Percentiles rank a stretch among this genome's conserved stretches.
Conservation (phyloP, 345 rosid species). For the Hibiscus tridactylites region DNA sequence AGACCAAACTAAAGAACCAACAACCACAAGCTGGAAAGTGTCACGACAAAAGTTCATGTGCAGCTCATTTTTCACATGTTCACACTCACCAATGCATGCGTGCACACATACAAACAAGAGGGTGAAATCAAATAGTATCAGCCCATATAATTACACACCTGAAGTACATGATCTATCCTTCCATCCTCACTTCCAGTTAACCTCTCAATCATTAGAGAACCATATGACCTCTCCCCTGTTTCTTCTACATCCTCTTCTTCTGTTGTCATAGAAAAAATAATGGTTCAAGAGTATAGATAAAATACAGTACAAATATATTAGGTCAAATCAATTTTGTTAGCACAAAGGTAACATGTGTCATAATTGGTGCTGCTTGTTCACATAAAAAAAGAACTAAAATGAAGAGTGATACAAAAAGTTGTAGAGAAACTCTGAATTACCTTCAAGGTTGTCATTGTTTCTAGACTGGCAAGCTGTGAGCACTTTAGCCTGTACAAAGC, state of each 20-base stretch:
- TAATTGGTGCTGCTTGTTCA: background rate
- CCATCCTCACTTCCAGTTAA: conserved; percentile 75
- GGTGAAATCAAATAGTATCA: background rate
- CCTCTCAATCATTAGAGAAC: conserved; percentile 78
- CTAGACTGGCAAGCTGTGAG: conserved; percentile 79
- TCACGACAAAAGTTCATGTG: background rate
- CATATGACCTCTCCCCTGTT: conserved; percentile 61
- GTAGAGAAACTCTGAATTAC: conserved; percentile 24
- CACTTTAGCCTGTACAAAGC: conserved; percentile 49
- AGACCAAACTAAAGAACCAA: background rate
- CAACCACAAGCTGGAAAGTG: background rate
- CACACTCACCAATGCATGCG: background rate
- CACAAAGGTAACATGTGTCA: background rate
- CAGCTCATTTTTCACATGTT: background rate
- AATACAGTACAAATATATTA: background rate
- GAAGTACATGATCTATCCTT: conserved; percentile 86
- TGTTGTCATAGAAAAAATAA: conserved; percentile 18
- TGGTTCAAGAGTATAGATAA: background rate
- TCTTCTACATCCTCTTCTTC: conserved; percentile 39
- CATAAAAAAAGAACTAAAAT: background rate
- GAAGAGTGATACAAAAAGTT: background rate
- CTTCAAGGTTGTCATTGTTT: conserved; percentile 42
- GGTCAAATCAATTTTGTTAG: background rate
- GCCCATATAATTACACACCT: conserved; percentile 36
- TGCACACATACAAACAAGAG: background rate